Evolutionary conservation across 2,329 filamentous ascomycete genomes (phyloP), one percentile per base, ranked within the genome.

Genomic region (Pyricularia sp.): DNA sequence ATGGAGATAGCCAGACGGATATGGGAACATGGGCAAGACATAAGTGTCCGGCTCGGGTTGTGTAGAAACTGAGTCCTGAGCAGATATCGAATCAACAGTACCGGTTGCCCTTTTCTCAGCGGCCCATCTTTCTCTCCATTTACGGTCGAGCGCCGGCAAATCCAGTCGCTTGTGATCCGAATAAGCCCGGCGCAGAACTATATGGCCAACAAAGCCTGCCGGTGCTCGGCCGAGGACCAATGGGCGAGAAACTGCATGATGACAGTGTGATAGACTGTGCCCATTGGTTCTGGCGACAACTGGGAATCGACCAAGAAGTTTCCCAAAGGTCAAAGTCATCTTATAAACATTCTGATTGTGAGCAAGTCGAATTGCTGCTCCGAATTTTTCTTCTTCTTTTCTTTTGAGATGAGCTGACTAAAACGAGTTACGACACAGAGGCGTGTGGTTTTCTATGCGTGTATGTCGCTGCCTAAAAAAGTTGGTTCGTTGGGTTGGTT

Each of bases 21-120:
- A 96, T 0, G 92, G 92, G 72, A 96, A 96, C 92, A 96, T 96
- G 68, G 92, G 88, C 64, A 96, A 80, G 67, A 96, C 85, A 73
- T 93, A 96, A 74, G 80, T 81, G 65, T 76, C 75, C 57, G 75
- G 70, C 44, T 74, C 24, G 1, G 55, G 28, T 28, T 12, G 26
- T 8, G 24, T 68, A 65, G 66, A 61, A 35, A 68, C 70, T 68
- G 40, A 68, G 13, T 30, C 66, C 59, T 28, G 65, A 35, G 64
- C 31, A 19, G 9, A 24, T 22, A 28, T 57, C 4, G 57, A 44
- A 4, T 49, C 66, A n/a, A n/a, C 40, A 2, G n/a, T 19, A 16
- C 22, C 67, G n/a, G 67, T 59, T 19, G 59, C 65, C 60, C 64
- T 65, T 59, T 69, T 68, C 62, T 66, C 64, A 8, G 69, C 64